These are phyloP conservation scores for Tuctoria greenei DNA, from an alignment of 176 grass and related monocot species.

Conservation along the genomic window DNA sequence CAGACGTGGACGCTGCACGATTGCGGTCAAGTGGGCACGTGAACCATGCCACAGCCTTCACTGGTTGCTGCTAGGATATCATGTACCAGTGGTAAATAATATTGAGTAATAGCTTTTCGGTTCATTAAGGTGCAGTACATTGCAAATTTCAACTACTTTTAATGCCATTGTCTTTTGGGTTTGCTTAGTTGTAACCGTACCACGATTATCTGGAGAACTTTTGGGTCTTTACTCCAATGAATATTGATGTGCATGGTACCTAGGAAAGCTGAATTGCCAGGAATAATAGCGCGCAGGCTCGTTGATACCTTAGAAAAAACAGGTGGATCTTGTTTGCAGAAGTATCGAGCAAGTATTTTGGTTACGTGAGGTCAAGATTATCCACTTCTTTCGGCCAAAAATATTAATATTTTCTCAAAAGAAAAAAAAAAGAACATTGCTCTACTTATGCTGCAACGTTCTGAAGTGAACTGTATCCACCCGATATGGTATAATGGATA, in stretches of 20 bases:
- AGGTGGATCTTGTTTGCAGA: background rate
- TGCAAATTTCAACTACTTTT: conserved; percentile 43
- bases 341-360: conserved; percentile 25
- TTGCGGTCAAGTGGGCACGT: conserved; percentile 31
- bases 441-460: background rate
- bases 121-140: conserved; percentile 33
- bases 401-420: conserved; percentile 27
- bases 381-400: conserved; percentile 18
- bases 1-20: conserved; percentile 15
- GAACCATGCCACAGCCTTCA: conserved; percentile 24
- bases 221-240: conserved; percentile 41
- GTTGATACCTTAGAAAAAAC: background rate
- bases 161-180: conserved; percentile 40
- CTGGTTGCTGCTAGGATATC: conserved; percentile 28
- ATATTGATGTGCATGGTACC: conserved; percentile 38
- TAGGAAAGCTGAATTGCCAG: conserved; percentile 19
- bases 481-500: background rate
- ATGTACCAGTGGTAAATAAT: conserved; percentile 40
- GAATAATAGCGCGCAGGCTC: background rate
- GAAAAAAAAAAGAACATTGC: conserved; percentile 10
- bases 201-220: conserved; percentile 27
- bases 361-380: conserved; percentile 18
- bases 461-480: background rate
- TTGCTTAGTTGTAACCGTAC: conserved; percentile 34
- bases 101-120: conserved; percentile 39